Conservation (phyloP, 2,329 filamentous ascomycete species). For the Colletotrichum caudatum region DNA sequence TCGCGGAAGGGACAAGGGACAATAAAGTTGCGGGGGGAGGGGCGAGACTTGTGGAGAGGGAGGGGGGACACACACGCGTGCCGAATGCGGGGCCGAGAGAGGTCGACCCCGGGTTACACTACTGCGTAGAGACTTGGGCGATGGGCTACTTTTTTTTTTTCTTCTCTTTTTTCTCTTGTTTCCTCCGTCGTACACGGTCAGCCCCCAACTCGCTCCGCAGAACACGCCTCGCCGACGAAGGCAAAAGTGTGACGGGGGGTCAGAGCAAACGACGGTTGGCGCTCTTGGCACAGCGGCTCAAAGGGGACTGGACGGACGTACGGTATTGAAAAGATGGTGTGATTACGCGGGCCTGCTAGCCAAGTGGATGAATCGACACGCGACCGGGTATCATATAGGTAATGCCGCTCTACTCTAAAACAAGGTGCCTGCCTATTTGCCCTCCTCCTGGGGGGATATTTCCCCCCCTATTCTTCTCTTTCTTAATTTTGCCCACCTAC, state of each 20-base stretch:
- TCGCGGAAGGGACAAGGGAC: not conserved
- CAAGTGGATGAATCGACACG: not conserved
- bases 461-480: not conserved
- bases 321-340: not conserved
- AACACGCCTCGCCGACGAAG: not conserved
- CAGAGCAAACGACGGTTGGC: not conserved
- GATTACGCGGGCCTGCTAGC: not conserved
- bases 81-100: not conserved
- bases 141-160: not conserved
- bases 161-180: too few species aligned
- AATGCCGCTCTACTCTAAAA: constrained; percentile 15
- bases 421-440: constrained; percentile 7
- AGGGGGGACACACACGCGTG: too few species aligned
- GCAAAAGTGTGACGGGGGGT: not conserved
- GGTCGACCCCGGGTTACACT: not conserved
- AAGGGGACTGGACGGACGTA: not conserved
- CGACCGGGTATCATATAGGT: constrained; percentile 17
- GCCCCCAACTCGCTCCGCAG: not conserved
- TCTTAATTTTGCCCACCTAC: not conserved
- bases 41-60: too few species aligned
- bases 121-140: not conserved
- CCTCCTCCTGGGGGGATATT: not conserved
- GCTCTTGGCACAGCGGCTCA: not conserved
- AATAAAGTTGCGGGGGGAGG: too few species aligned
- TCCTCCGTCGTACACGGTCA: not conserved